Percentiles rank a stretch among this genome's conserved stretches.
Conservation (phyloP, 345 rosid genomes). For the Viola odorata region DNA sequence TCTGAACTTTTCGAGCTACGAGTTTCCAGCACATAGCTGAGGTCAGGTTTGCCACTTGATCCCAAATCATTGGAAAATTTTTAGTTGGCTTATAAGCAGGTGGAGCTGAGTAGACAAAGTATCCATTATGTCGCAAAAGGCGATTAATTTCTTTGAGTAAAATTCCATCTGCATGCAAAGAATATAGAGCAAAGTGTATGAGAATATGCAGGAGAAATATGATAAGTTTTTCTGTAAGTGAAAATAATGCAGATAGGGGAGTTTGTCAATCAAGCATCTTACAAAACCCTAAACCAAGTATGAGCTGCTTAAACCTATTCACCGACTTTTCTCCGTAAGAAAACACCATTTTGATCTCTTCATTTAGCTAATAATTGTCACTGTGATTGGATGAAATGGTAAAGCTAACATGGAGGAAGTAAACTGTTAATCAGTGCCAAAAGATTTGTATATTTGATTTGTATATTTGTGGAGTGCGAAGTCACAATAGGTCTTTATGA, state of each 20-base stretch:
- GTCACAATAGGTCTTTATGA: no score
- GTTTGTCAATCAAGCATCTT: no score
- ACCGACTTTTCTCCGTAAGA: not conserved
- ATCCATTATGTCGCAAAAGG: constrained; percentile 70
- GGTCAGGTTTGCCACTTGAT: constrained; percentile 60
- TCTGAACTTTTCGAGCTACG: constrained; percentile 69
- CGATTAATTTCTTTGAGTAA: constrained; percentile 87
- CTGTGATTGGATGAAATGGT: not conserved
- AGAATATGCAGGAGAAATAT: no score
- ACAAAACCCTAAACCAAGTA: not conserved
- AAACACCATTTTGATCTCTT: not conserved
- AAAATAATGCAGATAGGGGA: no score
- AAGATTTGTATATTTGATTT: no score
- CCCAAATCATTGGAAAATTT: constrained; percentile 81
- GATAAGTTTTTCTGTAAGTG: no score
- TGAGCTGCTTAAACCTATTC: no score
- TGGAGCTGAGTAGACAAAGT: constrained; percentile 90
- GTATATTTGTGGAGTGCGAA: no score
- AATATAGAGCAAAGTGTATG: not conserved
- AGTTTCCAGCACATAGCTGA: constrained; percentile 96
- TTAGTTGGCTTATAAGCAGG: constrained; percentile 83
- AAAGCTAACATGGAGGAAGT: no score
- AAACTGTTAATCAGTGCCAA: no score
- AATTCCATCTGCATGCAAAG: constrained; percentile 60
- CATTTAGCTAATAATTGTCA: not conserved